Percentiles rank a stretch among this genome's conserved stretches.
These are phyloP conservation scores for Lachnellula subtilissima DNA, from an alignment of 2,329 filamentous ascomycete genomes.

Conservation along the genomic window DNA sequence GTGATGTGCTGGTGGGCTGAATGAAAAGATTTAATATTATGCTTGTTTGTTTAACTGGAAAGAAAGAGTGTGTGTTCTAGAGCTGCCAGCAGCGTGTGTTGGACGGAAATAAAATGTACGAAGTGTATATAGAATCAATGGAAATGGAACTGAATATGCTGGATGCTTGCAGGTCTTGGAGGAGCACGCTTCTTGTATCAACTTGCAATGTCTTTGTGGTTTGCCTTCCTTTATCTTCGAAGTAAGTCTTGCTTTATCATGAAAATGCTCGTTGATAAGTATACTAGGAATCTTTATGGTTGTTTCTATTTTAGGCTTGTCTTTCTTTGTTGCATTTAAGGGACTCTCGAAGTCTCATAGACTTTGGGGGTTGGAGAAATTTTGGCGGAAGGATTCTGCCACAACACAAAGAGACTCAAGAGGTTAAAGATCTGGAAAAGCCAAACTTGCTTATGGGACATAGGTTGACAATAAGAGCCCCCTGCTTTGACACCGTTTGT, in stretches of 20 bases:
- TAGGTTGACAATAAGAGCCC: too few species aligned
- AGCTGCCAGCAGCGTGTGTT: slow-evolving; percentile 24
- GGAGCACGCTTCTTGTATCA: slow-evolving; percentile 9
- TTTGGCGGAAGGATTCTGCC: not conserved
- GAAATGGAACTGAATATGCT: slow-evolving; percentile 3
- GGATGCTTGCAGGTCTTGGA: slow-evolving; percentile 1
- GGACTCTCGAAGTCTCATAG: not conserved
- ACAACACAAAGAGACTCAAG: not conserved
- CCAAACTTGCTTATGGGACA: too few species aligned
- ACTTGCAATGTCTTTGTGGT: slow-evolving; percentile 3
- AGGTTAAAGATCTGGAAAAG: too few species aligned
- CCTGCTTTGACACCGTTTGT: too few species aligned
- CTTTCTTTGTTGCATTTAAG: not conserved
- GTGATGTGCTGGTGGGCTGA: not conserved
- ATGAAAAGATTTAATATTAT: not conserved
- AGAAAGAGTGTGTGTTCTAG: slow-evolving; percentile 12
- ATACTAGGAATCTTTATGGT: not conserved
- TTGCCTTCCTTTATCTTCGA: slow-evolving; percentile 1
- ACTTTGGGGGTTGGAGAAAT: not conserved
- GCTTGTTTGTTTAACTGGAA: not conserved
- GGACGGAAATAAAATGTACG: slow-evolving; percentile 2
- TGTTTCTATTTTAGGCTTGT: not conserved
- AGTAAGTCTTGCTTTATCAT: not conserved
- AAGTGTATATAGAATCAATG: slow-evolving; percentile 2
- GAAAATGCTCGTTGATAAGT: not conserved